Conservation (phyloP, 179 eudicot species). For the Camellia oleifera region DNA sequence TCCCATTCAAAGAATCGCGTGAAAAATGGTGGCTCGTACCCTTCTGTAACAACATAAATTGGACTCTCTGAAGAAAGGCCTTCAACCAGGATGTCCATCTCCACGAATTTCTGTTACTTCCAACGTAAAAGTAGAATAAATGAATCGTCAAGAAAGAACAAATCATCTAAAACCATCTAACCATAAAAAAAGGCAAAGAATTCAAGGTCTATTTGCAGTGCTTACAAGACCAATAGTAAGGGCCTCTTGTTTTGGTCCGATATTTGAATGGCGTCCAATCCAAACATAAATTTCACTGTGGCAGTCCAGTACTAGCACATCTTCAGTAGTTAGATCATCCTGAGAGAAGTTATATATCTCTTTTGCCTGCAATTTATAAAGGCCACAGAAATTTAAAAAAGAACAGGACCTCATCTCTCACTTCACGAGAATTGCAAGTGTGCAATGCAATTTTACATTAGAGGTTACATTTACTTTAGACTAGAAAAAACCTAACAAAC, state of each 20-base stretch:
- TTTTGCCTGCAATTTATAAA: constrained; percentile 45
- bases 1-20: constrained; percentile 74
- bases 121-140: constrained; percentile 2
- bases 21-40: constrained; percentile 61
- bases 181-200: not conserved
- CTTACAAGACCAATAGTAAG: constrained; percentile 54
- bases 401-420: not conserved
- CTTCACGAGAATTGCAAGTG: not conserved
- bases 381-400: not conserved
- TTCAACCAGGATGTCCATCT: constrained; percentile 50
- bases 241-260: constrained; percentile 42
- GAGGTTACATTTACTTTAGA: not conserved
- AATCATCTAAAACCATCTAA: not conserved
- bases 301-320: constrained; percentile 56
- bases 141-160: not conserved
- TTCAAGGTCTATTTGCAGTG: constrained; percentile 12
- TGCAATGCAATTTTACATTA: not conserved
- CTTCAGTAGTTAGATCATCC: constrained; percentile 75
- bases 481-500: not conserved
- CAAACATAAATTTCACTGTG: constrained; percentile 56
- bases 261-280: constrained; percentile 52
- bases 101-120: constrained; percentile 51
- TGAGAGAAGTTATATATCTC: constrained; percentile 66
- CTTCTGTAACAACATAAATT: constrained; percentile 52
- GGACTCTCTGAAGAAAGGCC: constrained; percentile 45